Evolutionary conservation across 2,329 filamentous ascomycete species (phyloP).

Genomic region (Tolypocladium inflatum): DNA sequence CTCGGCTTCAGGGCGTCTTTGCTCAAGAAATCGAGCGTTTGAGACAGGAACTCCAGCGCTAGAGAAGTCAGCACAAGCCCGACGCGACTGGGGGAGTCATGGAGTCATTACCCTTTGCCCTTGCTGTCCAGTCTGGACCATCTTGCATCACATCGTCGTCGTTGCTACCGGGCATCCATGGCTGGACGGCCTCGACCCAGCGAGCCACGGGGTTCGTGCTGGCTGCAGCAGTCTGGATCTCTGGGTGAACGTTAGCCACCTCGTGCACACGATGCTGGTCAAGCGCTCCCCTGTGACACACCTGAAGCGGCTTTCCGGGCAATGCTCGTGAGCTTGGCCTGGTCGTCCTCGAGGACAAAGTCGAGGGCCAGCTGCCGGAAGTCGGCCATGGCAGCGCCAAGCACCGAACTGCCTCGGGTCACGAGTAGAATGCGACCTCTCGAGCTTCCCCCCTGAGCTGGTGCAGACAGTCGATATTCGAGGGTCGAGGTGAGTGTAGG

Average conservation of each 20-base stretch:
- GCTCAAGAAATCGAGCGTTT: slow-evolving; percentile 39
- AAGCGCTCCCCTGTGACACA: slow-evolving; percentile 7
- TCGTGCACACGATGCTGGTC: no score
- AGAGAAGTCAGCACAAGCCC: not conserved
- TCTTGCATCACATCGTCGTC: slow-evolving; percentile 26
- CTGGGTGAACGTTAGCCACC: slow-evolving; percentile 16
- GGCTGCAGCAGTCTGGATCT: slow-evolving; percentile 33
- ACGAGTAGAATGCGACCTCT: not conserved
- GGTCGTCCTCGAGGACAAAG: slow-evolving; percentile 43
- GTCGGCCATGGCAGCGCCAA: slow-evolving; percentile 31
- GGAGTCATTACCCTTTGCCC: slow-evolving; percentile 38
- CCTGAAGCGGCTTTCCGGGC: slow-evolving; percentile 36
- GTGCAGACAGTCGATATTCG: not conserved
- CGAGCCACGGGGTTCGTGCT: slow-evolving; percentile 38
- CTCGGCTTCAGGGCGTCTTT: slow-evolving; percentile 36
- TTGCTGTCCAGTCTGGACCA: slow-evolving; percentile 40
- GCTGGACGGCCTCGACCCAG: slow-evolving; percentile 46
- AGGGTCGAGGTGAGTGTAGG: not conserved
- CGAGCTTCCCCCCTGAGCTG: not conserved
- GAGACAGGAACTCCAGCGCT: slow-evolving; percentile 49
- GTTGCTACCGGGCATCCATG: slow-evolving; percentile 39
- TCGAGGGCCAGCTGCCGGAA: slow-evolving; percentile 43
- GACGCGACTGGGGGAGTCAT: not conserved
- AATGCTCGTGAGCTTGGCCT: slow-evolving; percentile 27
- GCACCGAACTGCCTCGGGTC: not conserved